These are phyloP conservation scores for Yamagishiella unicocca DNA, from an alignment of 139 green algal species.

Conservation along the genomic window DNA sequence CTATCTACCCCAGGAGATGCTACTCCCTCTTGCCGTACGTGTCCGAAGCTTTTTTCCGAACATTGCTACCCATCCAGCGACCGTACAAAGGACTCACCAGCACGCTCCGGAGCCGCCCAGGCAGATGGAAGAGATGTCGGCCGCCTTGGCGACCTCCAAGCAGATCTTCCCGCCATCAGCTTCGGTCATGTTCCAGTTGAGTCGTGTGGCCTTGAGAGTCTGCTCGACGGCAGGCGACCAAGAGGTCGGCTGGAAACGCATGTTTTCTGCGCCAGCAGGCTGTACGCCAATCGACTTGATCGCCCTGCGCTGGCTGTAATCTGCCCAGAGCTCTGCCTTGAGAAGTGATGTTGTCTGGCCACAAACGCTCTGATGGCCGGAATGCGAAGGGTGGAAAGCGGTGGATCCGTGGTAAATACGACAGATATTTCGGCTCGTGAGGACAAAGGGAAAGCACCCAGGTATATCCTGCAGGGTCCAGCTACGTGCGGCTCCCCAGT, in stretches of 20 bases:
- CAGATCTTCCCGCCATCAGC: conserved; percentile 1
- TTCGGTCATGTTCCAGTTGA: conserved; percentile 8
- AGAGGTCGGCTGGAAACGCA: neutral
- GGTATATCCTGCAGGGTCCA: too few species aligned
- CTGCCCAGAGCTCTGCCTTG: conserved; percentile 15
- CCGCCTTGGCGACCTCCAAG: neutral
- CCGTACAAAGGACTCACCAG: too few species aligned
- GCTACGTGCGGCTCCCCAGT: too few species aligned
- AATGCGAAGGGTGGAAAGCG: neutral
- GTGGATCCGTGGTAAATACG: too few species aligned
- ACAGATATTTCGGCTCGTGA: neutral
- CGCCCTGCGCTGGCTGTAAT: neutral
- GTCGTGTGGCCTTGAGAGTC: conserved; percentile 13
- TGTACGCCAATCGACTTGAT: neutral
- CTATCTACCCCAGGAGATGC: too few species aligned
- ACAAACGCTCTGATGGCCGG: neutral
- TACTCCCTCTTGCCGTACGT: too few species aligned
- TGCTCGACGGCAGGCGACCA: neutral
- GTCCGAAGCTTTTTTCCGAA: too few species aligned
- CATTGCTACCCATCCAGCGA: too few species aligned
- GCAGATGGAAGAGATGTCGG: neutral
- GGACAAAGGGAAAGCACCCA: neutral
- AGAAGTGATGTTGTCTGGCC: neutral
- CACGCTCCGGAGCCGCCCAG: neutral
- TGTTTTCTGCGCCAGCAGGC: neutral